These are phyloP conservation scores for Brassica balearica DNA, from an alignment of 441 rosid species.

Conservation along the genomic window DNA sequence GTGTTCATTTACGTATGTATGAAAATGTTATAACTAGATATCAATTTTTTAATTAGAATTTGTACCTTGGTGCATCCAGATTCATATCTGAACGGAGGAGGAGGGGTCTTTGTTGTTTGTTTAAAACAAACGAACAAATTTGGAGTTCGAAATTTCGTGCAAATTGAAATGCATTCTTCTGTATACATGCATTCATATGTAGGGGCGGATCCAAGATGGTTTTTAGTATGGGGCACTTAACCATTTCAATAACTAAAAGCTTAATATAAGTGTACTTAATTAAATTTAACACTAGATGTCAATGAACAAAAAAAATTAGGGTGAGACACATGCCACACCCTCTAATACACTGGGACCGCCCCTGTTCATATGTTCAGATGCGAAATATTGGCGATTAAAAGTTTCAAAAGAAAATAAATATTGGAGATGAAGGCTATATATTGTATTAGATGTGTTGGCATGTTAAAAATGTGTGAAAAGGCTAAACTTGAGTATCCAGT, in stretches of 20 bases:
- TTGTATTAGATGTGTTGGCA: not conserved
- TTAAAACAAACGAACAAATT: not conserved
- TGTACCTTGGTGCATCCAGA: not conserved
- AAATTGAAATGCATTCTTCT: not conserved
- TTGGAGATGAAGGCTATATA: not conserved
- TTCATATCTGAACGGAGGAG: not conserved
- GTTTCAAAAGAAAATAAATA: not conserved
- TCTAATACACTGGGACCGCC: no score
- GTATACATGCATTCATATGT: not conserved
- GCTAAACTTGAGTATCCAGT: conserved; percentile 6
- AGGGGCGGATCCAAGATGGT: no score
- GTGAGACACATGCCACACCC: no score
- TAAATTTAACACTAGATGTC: no score
- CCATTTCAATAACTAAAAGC: no score
- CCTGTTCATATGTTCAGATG: not conserved
- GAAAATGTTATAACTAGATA: not conserved
- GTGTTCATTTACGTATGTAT: not conserved
- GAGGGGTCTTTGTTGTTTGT: not conserved
- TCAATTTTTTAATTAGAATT: not conserved
- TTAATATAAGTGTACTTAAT: no score
- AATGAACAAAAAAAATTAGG: no score
- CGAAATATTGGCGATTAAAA: not conserved
- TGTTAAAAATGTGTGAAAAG: not conserved
- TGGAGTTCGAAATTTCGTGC: not conserved
- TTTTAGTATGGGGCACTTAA: no score